Evolutionary conservation across 1,284 basidiomycete species (phyloP).

Genomic region (Wolfiporia cocos): DNA sequence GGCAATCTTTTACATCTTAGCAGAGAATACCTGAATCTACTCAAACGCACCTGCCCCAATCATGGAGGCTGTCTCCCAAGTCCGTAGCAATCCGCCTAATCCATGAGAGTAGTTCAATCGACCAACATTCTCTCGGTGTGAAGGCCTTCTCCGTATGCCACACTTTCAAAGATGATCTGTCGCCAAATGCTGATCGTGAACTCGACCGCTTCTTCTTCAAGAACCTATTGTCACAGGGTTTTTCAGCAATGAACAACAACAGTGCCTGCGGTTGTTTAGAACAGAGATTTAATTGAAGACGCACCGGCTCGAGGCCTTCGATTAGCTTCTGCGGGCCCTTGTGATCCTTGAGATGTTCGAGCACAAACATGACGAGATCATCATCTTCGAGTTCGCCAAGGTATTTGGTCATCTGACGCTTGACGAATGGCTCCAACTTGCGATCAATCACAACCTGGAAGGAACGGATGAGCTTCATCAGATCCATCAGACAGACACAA

Average conservation of each 20-base stretch:
- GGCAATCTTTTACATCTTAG: conserved; percentile 26
- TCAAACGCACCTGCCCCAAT: conserved; percentile 26
- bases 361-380: conserved; percentile 84
- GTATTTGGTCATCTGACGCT: conserved; percentile 74
- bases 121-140: conserved; percentile 75
- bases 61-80: conserved; percentile 11
- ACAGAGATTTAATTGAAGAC: conserved; percentile 26
- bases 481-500: conserved; percentile 1
- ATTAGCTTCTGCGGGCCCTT: conserved; percentile 77
- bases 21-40: conserved; percentile 23
- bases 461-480: conserved; percentile 4
- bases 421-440: conserved; percentile 77
- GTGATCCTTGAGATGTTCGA: conserved; percentile 84
- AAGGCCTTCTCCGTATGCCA: conserved; percentile 80
- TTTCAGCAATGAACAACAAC: conserved; percentile 5
- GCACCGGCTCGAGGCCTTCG: conserved; percentile 82
- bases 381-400: conserved; percentile 86
- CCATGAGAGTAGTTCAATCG: conserved; percentile 33
- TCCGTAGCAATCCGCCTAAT: not conserved
- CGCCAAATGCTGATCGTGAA: conserved; percentile 78
- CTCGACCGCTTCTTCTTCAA: conserved; percentile 82
- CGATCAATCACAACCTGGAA: conserved; percentile 73
- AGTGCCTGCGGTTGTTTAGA: not conserved
- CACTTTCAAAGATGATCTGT: conserved; percentile 86
- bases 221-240: conserved; percentile 44